Evolutionary conservation across 2,329 filamentous ascomycete species (phyloP).

Genomic region (Ascochyta koolunga): DNA sequence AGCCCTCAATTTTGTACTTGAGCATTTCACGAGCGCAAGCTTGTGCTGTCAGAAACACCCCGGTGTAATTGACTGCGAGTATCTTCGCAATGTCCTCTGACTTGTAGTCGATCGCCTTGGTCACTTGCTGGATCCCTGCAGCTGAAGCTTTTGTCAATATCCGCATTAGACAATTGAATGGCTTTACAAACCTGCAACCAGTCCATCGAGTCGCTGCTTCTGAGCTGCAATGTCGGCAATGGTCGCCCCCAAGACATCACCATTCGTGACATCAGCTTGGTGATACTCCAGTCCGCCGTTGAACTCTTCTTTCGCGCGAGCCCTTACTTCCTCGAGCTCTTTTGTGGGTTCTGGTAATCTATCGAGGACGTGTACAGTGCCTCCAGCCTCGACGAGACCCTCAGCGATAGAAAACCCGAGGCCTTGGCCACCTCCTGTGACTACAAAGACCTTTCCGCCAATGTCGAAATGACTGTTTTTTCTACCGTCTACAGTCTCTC

Average conservation of each 20-base stretch:
- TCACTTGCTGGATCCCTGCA: conserved; percentile 79
- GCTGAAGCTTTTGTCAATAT: conserved; percentile 46
- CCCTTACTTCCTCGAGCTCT: conserved; percentile 68
- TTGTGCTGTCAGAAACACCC: conserved; percentile 65
- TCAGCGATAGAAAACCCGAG: conserved; percentile 74
- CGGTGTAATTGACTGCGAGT: conserved; percentile 65
- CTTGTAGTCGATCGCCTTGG: conserved; percentile 76
- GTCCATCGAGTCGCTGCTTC: conserved; percentile 75
- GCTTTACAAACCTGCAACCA: conserved; percentile 61
- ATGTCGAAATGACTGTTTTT: conserved; percentile 38
- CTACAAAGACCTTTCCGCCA: conserved; percentile 49
- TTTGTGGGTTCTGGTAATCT: conserved; percentile 60
- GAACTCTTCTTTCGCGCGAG: conserved; percentile 64
- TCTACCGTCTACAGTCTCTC: conserved; percentile 24
- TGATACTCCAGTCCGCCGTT: conserved; percentile 73
- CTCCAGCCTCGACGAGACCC: conserved; percentile 75
- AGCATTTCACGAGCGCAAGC: conserved; percentile 67
- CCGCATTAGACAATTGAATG: background rate
- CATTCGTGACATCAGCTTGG: conserved; percentile 78
- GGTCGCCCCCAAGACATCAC: conserved; percentile 67
- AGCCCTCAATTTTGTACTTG: conserved; percentile 60
- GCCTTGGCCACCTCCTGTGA: conserved; percentile 70
- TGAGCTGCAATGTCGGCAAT: conserved; percentile 70
- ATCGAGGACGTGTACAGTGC: conserved; percentile 71
- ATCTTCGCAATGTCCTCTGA: conserved; percentile 63